These are phyloP conservation scores for Brasilioporus rufonigricans DNA, from an alignment of 768 basidiomycete species.

Conservation along the genomic window DNA sequence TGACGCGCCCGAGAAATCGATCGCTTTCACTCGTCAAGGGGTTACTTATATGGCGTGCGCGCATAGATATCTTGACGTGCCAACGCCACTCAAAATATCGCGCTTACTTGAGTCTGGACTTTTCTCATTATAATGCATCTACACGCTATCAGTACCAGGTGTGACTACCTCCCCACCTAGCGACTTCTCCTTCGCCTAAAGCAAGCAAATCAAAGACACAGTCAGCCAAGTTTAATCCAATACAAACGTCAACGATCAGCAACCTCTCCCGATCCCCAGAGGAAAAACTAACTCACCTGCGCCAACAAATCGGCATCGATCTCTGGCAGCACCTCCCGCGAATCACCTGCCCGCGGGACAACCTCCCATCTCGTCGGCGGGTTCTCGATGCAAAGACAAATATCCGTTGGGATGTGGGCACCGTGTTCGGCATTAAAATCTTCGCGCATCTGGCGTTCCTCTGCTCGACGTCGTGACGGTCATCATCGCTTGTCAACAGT, in stretches of 20 bases:
- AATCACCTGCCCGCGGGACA: constrained; percentile 53
- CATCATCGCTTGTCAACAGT: neutral
- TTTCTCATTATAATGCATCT: neutral
- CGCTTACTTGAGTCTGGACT: neutral
- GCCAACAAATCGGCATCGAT: constrained; percentile 58
- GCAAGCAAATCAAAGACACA: too few relatives aligned
- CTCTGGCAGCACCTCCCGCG: constrained; percentile 56
- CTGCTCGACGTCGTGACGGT: constrained; percentile 35
- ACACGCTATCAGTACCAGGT: constrained; percentile 24
- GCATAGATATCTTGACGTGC: too few relatives aligned
- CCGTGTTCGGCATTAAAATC: constrained; percentile 76
- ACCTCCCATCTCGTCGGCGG: constrained; percentile 73
- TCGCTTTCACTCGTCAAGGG: too few relatives aligned
- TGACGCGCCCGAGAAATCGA: too few relatives aligned
- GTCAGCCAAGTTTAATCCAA: too few relatives aligned
- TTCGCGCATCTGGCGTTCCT: constrained; percentile 62
- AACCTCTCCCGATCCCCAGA: too few relatives aligned
- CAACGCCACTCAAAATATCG: too few relatives aligned
- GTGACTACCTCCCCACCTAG: constrained; percentile 11
- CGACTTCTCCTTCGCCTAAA: constrained; percentile 33
- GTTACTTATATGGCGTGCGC: too few relatives aligned
- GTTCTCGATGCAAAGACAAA: constrained; percentile 76
- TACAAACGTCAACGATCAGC: too few relatives aligned
- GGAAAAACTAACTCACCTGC: constrained; percentile 38
- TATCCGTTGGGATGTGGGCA: constrained; percentile 69